These are phyloP conservation scores for Podaxis sp. DNA, from an alignment of 768 basidiomycete species.

Conservation along the genomic window DNA sequence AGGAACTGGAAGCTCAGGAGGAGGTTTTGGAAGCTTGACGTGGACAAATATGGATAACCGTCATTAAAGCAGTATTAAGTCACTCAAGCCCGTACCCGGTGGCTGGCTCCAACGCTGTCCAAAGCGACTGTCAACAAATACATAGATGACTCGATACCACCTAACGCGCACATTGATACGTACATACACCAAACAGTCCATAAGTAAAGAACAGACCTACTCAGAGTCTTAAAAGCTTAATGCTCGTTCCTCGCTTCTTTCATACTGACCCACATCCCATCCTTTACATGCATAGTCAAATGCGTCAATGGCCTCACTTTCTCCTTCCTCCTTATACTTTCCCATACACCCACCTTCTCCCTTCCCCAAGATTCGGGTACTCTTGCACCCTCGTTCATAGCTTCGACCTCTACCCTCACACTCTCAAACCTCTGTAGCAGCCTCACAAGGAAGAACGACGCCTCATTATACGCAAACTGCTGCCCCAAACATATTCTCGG, in stretches of 20 bases:
- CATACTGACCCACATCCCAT: conserved; percentile 47
- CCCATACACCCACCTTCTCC: conserved; percentile 13
- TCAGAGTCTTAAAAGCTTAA: not conserved
- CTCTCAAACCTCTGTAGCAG: conserved; percentile 48
- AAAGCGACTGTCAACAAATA: too few relatives aligned
- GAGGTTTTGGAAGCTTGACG: not conserved
- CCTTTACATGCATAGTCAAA: conserved; percentile 42
- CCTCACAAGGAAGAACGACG: conserved; percentile 49
- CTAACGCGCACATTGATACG: too few relatives aligned
- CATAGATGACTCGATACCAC: too few relatives aligned
- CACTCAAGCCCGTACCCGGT: too few relatives aligned
- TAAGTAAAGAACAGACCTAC: not conserved
- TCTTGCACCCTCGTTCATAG: conserved; percentile 31
- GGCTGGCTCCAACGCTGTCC: too few relatives aligned
- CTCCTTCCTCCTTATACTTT: conserved; percentile 32
- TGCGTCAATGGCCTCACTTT: conserved; percentile 33
- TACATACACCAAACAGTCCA: not conserved
- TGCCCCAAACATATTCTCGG: conserved; percentile 52
- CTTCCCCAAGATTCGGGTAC: conserved; percentile 39
- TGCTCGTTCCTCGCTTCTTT: conserved; percentile 20
- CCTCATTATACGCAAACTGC: conserved; percentile 47
- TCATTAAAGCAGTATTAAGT: too few relatives aligned
- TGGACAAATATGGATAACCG: too few relatives aligned
- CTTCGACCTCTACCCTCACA: conserved; percentile 39
- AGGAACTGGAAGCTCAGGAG: not conserved